Evolutionary conservation across 768 basidiomycete genomes (phyloP).

Genomic region (Rubroboletus pulcherrimus): DNA sequence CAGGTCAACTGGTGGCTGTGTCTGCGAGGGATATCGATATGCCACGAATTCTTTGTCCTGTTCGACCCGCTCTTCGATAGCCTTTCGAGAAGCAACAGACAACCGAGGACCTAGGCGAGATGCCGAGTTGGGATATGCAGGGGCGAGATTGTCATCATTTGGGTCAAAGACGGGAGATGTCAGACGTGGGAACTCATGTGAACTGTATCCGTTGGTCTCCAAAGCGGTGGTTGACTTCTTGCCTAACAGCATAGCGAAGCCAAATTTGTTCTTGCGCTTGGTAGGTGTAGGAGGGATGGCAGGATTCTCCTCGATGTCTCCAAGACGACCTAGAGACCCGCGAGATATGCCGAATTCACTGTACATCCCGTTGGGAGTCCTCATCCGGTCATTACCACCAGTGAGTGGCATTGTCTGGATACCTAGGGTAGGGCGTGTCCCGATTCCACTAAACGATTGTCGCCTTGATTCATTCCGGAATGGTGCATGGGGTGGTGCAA

Average conservation of each 20-base stretch:
- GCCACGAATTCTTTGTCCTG: slow-evolving; percentile 83
- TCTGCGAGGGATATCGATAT: slow-evolving; percentile 80
- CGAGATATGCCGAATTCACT: slow-evolving; percentile 73
- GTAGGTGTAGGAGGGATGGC: slow-evolving; percentile 33
- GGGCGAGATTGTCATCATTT: slow-evolving; percentile 45
- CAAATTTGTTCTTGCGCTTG: slow-evolving; percentile 75
- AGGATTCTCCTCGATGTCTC: slow-evolving; percentile 29
- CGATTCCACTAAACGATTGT: slow-evolving; percentile 73
- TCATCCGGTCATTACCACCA: slow-evolving; percentile 34
- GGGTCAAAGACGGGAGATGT: slow-evolving; percentile 41
- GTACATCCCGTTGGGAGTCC: slow-evolving; percentile 43
- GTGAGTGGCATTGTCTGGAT: slow-evolving; percentile 48
- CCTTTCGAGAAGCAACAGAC: slow-evolving; percentile 66
- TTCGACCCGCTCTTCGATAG: slow-evolving; percentile 75
- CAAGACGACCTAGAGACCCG: slow-evolving; percentile 45
- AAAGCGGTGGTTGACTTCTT: slow-evolving; percentile 38
- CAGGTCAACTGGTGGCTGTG: slow-evolving; percentile 59
- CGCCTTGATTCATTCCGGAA: slow-evolving; percentile 63
- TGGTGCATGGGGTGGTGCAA: slow-evolving; percentile 59
- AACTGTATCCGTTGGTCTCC: slow-evolving; percentile 32
- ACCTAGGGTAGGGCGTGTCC: slow-evolving; percentile 51
- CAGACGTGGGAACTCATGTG: slow-evolving; percentile 50
- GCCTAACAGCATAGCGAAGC: slow-evolving; percentile 62
- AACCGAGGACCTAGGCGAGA: slow-evolving; percentile 51
- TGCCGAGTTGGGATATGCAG: slow-evolving; percentile 47